Conservation (phyloP, 805 yeast species). For the Kurtzmaniella fragi region DNA sequence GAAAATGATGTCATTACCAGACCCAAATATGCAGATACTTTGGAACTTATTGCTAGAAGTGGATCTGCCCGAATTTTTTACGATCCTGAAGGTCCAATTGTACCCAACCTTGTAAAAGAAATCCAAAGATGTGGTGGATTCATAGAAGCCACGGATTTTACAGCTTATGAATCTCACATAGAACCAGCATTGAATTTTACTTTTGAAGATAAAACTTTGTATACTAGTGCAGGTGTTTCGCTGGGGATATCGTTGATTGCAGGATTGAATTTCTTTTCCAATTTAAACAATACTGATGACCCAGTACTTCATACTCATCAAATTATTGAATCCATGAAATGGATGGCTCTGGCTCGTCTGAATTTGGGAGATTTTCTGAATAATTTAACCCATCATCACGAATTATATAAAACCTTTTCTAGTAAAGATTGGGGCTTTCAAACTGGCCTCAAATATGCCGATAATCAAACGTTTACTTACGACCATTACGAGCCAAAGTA, state of each 20-base stretch:
- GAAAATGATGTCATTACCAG: conserved; percentile 61
- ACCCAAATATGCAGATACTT: conserved; percentile 59
- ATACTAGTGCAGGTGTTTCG: conserved; percentile 64
- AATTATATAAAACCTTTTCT: conserved; percentile 38
- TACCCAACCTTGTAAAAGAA: conserved; percentile 47
- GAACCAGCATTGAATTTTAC: conserved; percentile 23
- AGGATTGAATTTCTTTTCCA: conserved; percentile 64
- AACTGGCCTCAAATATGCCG: conserved; percentile 43
- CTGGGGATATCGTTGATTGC: conserved; percentile 79
- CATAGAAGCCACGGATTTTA: conserved; percentile 60
- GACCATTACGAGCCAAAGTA: conserved; percentile 73
- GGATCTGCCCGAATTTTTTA: conserved; percentile 79
- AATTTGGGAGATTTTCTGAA: conserved; percentile 64
- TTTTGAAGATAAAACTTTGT: conserved; percentile 16
- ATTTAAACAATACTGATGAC: conserved; percentile 18
- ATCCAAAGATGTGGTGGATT: conserved; percentile 62
- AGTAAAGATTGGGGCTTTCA: conserved; percentile 53
- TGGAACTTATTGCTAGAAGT: conserved; percentile 63
- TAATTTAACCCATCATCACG: conserved; percentile 25
- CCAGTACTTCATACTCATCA: conserved; percentile 50
- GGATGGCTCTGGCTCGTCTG: conserved; percentile 87
- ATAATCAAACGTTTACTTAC: conserved; percentile 58
- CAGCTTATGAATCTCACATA: conserved; percentile 48
- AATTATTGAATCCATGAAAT: conserved; percentile 82
- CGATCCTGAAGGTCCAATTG: conserved; percentile 77